A percentile compares a stretch with the other conserved stretches of the same genome.
Evolutionary conservation across 1,284 basidiomycete genomes (phyloP).

Genomic region (Xanthoconium separans): DNA sequence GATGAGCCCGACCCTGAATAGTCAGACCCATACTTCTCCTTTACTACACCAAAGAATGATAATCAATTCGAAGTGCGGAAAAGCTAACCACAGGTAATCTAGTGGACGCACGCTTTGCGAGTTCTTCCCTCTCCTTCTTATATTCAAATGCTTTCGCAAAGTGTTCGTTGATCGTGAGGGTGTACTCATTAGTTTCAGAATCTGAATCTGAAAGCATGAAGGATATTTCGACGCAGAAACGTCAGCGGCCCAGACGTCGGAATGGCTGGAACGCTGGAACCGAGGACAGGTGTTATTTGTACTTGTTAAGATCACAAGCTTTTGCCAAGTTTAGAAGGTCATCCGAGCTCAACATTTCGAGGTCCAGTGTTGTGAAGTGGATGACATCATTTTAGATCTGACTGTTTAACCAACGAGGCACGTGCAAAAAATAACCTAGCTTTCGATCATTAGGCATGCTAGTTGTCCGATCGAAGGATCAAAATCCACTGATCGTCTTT

Average conservation of each 20-base stretch:
- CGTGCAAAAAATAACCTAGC: no score
- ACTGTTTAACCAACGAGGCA: no score
- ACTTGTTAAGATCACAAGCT: conserved; percentile 19
- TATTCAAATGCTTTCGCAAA: conserved; percentile 81
- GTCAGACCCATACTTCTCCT: conserved; percentile 85
- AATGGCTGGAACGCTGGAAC: no score
- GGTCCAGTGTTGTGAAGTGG: no score
- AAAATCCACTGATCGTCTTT: no score
- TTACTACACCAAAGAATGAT: conserved; percentile 47
- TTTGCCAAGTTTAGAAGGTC: no score
- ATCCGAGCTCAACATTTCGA: no score
- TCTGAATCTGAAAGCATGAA: conserved; percentile 48
- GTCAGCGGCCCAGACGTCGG: no score
- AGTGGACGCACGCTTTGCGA: conserved; percentile 62
- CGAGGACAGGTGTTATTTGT: conserved; percentile 14
- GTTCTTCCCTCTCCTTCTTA: conserved; percentile 81
- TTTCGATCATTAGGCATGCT: no score
- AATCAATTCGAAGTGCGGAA: neutral
- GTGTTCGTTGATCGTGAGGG: conserved; percentile 76
- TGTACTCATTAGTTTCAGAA: conserved; percentile 45
- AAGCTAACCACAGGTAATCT: neutral
- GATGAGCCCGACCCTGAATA: conserved; percentile 60
- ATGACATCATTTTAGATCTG: no score
- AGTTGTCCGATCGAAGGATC: no score
- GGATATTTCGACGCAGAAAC: neutral